Percentiles rank a stretch among this genome's conserved stretches.
Conservation (phyloP, 257 asterid genomes). For the Solanum chiquidenum region DNA sequence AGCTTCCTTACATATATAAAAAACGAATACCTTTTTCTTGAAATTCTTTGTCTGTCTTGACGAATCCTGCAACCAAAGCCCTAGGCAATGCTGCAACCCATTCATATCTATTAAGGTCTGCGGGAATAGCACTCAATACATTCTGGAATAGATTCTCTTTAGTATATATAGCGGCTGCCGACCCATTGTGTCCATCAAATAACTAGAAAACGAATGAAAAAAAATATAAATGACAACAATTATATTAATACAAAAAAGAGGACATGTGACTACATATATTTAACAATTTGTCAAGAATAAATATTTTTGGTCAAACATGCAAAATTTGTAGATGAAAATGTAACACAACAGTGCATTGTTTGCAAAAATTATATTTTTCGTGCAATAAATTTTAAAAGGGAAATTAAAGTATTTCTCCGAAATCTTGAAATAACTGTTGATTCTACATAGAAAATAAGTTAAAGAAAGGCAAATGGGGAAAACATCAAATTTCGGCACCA, state of each 20-base stretch:
- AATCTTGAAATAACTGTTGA: neutral
- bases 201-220: slow-evolving; percentile 23
- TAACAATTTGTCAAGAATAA: neutral
- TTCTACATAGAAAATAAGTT: neutral
- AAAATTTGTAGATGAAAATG: neutral
- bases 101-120: slow-evolving; percentile 61
- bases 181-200: slow-evolving; percentile 80
- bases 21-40: slow-evolving; percentile 46
- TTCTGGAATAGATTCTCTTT: slow-evolving; percentile 66
- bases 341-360: neutral
- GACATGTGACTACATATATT: neutral
- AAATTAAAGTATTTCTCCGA: neutral
- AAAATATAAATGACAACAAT: neutral
- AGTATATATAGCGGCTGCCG: slow-evolving; percentile 67
- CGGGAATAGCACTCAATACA: slow-evolving; percentile 56
- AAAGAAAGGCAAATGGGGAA: neutral
- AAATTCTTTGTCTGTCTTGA: slow-evolving; percentile 72
- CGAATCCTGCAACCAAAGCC: slow-evolving; percentile 78
- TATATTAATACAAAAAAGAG: neutral
- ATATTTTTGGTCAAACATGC: neutral
- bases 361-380: neutral
- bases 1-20: neutral
- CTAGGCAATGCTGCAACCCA: slow-evolving; percentile 68
- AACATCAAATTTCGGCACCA: neutral
- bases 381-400: neutral